Percentiles rank a stretch among this genome's conserved stretches.
Conservation (phyloP, 176 grass and related monocot genomes). For the Zoysia japonica region DNA sequence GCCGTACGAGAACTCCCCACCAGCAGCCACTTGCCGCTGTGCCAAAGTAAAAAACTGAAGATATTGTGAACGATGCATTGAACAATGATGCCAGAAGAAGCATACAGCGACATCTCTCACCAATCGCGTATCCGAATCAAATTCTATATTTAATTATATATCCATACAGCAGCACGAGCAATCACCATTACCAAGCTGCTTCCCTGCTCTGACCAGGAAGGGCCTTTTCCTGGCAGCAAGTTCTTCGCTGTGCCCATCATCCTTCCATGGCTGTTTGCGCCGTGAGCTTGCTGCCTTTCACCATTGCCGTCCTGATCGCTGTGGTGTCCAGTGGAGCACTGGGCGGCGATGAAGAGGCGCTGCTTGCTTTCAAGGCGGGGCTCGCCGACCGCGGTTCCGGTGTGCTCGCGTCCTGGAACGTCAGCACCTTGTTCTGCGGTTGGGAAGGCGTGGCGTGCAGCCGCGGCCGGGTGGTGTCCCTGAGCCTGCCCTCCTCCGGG, state of each 20-base stretch:
- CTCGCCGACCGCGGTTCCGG: background rate
- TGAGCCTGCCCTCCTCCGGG: background rate
- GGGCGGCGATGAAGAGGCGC: background rate
- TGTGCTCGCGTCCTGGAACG: background rate
- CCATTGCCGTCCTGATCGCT: background rate
- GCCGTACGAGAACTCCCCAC: background rate
- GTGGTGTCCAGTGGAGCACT: background rate
- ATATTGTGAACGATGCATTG: background rate
- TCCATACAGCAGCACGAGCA: background rate
- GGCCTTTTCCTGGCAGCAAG: background rate
- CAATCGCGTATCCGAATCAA: background rate
- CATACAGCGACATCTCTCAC: conserved; percentile 3
- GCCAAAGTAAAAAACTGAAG: background rate
- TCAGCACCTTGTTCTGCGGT: background rate
- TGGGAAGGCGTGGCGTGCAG: conserved; percentile 24
- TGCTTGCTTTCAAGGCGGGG: conserved; percentile 8
- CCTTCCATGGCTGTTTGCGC: background rate
- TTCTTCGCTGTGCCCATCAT: background rate
- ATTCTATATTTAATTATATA: background rate
- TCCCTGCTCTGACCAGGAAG: conserved; percentile 7
- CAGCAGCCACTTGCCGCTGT: background rate
- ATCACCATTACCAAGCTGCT: background rate
- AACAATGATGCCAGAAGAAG: background rate
- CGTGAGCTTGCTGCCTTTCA: background rate
- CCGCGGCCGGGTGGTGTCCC: conserved; percentile 1